Evolutionary conservation across 129 eudicot species (phyloP), one percentile per base, ranked within the genome.

Genomic region (Arctium minus): DNA sequence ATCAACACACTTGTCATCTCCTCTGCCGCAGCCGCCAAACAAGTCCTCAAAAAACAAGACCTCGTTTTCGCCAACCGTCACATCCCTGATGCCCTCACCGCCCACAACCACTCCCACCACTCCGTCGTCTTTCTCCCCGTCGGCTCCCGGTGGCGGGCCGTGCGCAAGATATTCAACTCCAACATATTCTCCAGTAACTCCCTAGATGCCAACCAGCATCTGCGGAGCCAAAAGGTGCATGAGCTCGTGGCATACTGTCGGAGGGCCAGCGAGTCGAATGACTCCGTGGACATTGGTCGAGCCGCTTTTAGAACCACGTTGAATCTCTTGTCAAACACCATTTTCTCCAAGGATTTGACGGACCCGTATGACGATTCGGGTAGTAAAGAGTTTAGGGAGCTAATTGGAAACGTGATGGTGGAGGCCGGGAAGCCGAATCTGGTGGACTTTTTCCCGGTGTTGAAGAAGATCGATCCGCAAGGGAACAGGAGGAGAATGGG

Each of bases 31-130:
- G 73, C 76, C 44, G 95, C 92, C 13, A 83, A 84, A 76, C 87
- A 87, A 74, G 89, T 88, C 73, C 85, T 91, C 60, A 89, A 87
- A 32, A 85, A 85, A 68, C 92, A 91, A 39, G 94, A 88, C 80
- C 81, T 88, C 5, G 86, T 75, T 17, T 88, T 91, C 73, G 86
- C 92, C 31, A 69, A 75, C 78, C 77, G 92, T 29, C 67, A 46
- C 2, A 18, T 91, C 17, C 90, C 89, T 0, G 86, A 91, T 70
- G 92, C 90, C 22, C 27, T 82, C 62, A 81, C 64, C 15, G 95
- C 86, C 36, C 82, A 64, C 73, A 77, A 89, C 72, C 92, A 88
- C n/a, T 77, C 60, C 56, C 77, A 85, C 30, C 53, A 39, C 85
- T 89, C 82, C 38, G 46, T 70, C 1, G 76, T 72, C n/a, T 85